These are phyloP conservation scores for Trichoderma pleuroti DNA, from an alignment of 2,329 filamentous ascomycete genomes.

Conservation along the genomic window DNA sequence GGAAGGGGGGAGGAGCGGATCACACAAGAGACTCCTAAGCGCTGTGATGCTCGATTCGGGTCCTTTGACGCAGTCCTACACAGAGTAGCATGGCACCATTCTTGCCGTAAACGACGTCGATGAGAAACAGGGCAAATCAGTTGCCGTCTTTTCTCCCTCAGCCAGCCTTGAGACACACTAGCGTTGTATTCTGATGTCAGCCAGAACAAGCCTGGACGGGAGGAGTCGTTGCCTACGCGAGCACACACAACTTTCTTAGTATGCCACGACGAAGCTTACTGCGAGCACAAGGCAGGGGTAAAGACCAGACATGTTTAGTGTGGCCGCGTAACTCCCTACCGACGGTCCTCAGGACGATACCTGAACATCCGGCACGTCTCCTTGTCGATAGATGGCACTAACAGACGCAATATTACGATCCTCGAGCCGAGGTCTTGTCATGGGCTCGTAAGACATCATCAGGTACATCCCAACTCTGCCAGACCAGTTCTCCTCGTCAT, in stretches of 20 bases:
- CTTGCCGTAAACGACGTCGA: neutral
- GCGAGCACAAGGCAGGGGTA: neutral
- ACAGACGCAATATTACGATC: neutral
- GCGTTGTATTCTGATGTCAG: constrained; percentile 9
- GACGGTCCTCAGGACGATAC: neutral
- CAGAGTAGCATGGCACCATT: neutral
- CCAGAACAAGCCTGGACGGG: neutral
- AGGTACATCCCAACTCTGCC: neutral
- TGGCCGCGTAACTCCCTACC: neutral
- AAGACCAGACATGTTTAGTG: neutral
- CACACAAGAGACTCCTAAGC: neutral
- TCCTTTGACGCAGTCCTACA: neutral
- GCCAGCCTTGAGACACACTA: constrained; percentile 1
- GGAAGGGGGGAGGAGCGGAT: neutral
- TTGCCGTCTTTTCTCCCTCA: neutral
- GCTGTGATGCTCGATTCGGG: neutral
- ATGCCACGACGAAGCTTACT: constrained; percentile 12
- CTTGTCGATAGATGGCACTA: neutral
- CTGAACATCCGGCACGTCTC: neutral
- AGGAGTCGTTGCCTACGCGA: neutral
- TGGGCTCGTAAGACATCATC: neutral
- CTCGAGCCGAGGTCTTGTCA: neutral
- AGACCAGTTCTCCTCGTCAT: neutral
- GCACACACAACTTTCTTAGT: neutral
- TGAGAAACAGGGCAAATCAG: neutral